These are phyloP conservation scores for Magnaporthiopsis incrustans DNA, from an alignment of 2,329 filamentous ascomycete species.

Conservation along the genomic window DNA sequence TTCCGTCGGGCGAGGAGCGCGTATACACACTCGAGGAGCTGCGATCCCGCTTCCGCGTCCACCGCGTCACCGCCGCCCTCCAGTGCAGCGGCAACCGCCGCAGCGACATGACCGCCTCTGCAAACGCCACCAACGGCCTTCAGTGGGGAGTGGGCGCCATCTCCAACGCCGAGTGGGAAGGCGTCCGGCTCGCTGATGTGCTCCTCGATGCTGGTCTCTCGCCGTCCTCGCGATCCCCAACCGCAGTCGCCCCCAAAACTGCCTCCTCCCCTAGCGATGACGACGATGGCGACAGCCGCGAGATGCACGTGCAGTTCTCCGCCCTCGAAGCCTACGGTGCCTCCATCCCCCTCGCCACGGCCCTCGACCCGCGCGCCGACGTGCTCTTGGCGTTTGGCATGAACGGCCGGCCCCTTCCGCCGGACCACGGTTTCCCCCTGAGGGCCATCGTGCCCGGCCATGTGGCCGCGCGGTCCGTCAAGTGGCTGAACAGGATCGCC, in stretches of 20 bases:
- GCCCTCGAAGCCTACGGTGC: constrained; percentile 53
- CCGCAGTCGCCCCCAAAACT: not conserved
- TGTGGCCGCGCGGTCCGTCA: constrained; percentile 59
- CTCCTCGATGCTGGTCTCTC: constrained; percentile 46
- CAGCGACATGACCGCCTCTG: constrained; percentile 46
- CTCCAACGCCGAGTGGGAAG: constrained; percentile 51
- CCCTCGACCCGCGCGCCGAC: constrained; percentile 52
- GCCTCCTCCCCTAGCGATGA: not conserved
- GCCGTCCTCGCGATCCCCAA: constrained; percentile 12
- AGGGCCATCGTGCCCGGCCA: constrained; percentile 56
- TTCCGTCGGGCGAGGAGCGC: constrained; percentile 44
- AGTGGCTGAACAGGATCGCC: constrained; percentile 59
- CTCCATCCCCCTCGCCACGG: constrained; percentile 51
- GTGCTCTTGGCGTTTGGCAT: constrained; percentile 60
- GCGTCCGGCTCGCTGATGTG: constrained; percentile 46
- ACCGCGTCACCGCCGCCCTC: constrained; percentile 45
- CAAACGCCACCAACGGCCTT: constrained; percentile 44
- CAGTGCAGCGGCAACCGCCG: constrained; percentile 56
- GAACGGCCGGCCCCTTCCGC: constrained; percentile 55
- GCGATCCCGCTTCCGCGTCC: constrained; percentile 39
- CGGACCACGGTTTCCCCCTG: constrained; percentile 59
- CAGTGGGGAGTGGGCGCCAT: constrained; percentile 54
- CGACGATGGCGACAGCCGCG: constrained; percentile 25
- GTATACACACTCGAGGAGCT: constrained; percentile 47
- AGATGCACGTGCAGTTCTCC: constrained; percentile 51